Evolutionary conservation across 805 yeast genomes (phyloP).

Genomic region (Jamesozyma spencerorum): DNA sequence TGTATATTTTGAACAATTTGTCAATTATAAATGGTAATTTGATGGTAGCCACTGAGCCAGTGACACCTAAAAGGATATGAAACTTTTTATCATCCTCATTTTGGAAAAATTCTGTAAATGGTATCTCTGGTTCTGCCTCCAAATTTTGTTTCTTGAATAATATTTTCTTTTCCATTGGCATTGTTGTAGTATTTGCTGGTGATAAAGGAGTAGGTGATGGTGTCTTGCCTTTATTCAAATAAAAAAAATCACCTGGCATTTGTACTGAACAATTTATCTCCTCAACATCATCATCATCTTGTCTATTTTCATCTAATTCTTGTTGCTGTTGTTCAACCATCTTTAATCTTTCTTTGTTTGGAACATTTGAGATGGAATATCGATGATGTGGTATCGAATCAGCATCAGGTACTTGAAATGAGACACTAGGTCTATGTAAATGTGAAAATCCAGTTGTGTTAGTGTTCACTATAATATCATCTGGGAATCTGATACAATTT

Average conservation of each 20-base stretch:
- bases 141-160: constrained; percentile 3
- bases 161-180: neutral
- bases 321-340: constrained; percentile 2
- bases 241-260: constrained; percentile 31
- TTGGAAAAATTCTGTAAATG: constrained; percentile 62
- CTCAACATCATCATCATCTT: constrained; percentile 7
- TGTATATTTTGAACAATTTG: constrained; percentile 72
- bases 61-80: constrained; percentile 83
- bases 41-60: constrained; percentile 95
- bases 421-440: neutral
- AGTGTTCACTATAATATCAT: neutral
- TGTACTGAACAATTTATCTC: constrained; percentile 27
- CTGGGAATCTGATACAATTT: neutral
- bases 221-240: constrained; percentile 11
- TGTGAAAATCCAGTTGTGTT: neutral
- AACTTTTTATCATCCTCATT: constrained; percentile 74
- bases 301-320: neutral
- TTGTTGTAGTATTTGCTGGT: neutral
- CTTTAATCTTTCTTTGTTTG: neutral
- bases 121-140: constrained; percentile 44
- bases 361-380: neutral
- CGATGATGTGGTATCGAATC: neutral
- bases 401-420: neutral
- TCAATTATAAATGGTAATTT: constrained; percentile 85
- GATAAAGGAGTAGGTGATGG: neutral